phyloP scores from a whole-genome alignment of 2,329 filamentous ascomycete species.

The Verticillium nubilum region DNA sequence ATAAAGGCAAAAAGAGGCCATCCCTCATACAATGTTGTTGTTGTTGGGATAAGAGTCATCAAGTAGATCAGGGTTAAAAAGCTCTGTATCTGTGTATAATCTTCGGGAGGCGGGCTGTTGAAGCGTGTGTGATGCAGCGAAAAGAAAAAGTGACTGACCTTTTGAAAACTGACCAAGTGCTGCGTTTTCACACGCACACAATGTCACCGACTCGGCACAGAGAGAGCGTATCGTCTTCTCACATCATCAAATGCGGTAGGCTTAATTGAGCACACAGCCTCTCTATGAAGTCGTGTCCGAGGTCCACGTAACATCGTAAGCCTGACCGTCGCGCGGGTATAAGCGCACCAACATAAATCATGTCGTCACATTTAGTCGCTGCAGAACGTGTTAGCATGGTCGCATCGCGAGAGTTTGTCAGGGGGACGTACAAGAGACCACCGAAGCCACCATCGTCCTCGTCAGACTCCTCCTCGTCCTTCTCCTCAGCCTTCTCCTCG shows the following conservation, averaged over 20 bases:
- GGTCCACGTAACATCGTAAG: slow-evolving; percentile 35
- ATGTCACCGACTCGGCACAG: slow-evolving; percentile 21
- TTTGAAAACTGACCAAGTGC: slow-evolving; percentile 11
- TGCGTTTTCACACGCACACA: slow-evolving; percentile 8
- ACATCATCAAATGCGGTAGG: slow-evolving; percentile 21
- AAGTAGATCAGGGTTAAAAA: slow-evolving; percentile 63
- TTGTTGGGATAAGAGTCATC: slow-evolving; percentile 51
- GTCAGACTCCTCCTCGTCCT: slow-evolving; percentile 65
- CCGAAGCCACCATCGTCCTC: slow-evolving; percentile 68
- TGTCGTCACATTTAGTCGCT: slow-evolving; percentile 47
- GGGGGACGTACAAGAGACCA: slow-evolving; percentile 62
- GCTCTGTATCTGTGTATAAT: slow-evolving; percentile 54
- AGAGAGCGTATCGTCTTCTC: slow-evolving; percentile 4
- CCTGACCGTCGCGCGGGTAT: slow-evolving; percentile 36
- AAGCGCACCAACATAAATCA: slow-evolving; percentile 32
- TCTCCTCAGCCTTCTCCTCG: slow-evolving; percentile 60
- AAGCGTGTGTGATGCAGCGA: slow-evolving; percentile 2
- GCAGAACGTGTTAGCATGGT: slow-evolving; percentile 30
- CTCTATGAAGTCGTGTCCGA: slow-evolving; percentile 40
- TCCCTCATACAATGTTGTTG: slow-evolving; percentile 48
- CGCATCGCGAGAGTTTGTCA: background rate
- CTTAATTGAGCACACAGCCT: slow-evolving; percentile 35
- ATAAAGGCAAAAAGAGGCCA: slow-evolving; percentile 13
- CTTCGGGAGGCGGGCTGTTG: slow-evolving; percentile 35
- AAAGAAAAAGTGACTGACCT: slow-evolving; percentile 36